These are phyloP conservation scores for Cadophora luteo-olivacea DNA, from an alignment of 2,329 filamentous ascomycete genomes.

Conservation along the genomic window DNA sequence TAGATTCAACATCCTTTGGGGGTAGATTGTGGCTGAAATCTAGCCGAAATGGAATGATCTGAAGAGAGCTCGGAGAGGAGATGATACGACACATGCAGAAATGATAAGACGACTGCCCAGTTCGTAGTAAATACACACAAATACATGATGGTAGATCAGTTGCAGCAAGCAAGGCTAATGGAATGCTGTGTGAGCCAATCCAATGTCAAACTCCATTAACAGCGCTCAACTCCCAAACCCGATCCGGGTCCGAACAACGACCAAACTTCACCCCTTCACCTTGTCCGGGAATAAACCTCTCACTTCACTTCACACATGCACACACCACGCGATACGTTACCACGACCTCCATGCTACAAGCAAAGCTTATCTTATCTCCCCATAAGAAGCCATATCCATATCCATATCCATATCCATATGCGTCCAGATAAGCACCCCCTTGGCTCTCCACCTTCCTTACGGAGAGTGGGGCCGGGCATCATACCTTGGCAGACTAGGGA, in stretches of 20 bases:
- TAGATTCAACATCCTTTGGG: slow-evolving; percentile 40
- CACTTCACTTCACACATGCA: too few species aligned
- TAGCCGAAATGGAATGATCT: not conserved
- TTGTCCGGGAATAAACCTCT: not conserved
- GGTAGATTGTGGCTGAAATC: slow-evolving; percentile 19
- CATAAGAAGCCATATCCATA: not conserved
- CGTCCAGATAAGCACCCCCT: not conserved
- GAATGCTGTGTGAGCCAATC: not conserved
- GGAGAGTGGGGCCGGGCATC: not conserved
- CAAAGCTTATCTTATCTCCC: slow-evolving; percentile 2
- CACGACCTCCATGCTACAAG: not conserved
- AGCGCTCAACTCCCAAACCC: not conserved
- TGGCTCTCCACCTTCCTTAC: not conserved
- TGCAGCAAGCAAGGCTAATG: too few species aligned
- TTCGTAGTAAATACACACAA: not conserved
- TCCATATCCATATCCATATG: not conserved
- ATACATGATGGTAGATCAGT: not conserved
- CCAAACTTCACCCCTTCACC: not conserved
- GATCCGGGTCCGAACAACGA: not conserved
- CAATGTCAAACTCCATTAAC: not conserved
- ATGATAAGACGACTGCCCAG: not conserved
- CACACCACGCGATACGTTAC: not conserved
- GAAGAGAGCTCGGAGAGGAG: not conserved
- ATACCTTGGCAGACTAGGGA: not conserved
- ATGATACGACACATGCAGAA: not conserved